Conservation (phyloP, 257 asterid genomes). For the Ophiorrhiza pumila region DNA sequence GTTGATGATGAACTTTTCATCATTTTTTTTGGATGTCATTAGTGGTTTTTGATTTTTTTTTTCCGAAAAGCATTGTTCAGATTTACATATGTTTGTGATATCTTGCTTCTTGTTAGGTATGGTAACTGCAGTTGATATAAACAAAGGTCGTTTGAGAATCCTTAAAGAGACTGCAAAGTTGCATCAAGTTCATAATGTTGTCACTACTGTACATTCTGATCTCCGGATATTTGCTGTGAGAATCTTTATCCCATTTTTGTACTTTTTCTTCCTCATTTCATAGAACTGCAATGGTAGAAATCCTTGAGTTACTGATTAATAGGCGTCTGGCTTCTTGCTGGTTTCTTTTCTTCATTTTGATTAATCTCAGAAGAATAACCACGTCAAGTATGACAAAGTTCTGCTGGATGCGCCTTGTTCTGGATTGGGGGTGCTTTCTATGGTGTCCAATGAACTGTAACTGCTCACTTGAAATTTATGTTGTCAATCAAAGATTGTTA, state of each 20-base stretch:
- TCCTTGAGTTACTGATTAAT: background rate
- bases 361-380: slow-evolving; percentile 40
- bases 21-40: background rate
- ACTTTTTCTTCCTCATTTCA: background rate
- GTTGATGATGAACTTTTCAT: background rate
- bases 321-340: slow-evolving; percentile 6
- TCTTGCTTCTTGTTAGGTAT: slow-evolving; percentile 47
- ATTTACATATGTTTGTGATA: background rate
- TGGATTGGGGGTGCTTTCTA: slow-evolving; percentile 91
- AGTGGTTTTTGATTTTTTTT: background rate
- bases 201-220: slow-evolving; percentile 69
- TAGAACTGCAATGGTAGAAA: background rate
- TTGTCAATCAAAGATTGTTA: too few relatives aligned
- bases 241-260: slow-evolving; percentile 5
- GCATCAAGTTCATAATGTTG: slow-evolving; percentile 54
- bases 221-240: slow-evolving; percentile 66
- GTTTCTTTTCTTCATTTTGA: background rate
- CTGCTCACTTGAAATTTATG: too few relatives aligned
- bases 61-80: background rate
- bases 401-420: slow-evolving; percentile 96
- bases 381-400: slow-evolving; percentile 68
- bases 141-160: slow-evolving; percentile 83
- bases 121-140: slow-evolving; percentile 73
- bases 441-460: slow-evolving; percentile 44
- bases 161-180: slow-evolving; percentile 79